Conservation (phyloP, 306 rosid species). For the Castanea crenata region DNA sequence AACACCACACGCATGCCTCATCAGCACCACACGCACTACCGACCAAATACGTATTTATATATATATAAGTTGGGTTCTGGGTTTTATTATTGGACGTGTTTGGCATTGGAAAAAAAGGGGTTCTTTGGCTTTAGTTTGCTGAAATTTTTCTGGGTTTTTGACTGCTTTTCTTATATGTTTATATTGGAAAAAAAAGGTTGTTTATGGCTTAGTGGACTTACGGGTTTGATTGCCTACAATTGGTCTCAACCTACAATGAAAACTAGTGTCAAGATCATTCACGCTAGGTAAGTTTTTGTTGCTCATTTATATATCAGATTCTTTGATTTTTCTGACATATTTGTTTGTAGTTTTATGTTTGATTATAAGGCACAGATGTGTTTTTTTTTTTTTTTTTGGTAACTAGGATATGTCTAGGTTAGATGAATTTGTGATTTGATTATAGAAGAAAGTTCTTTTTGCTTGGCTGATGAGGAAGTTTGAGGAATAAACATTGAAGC, state of each 20-base stretch:
- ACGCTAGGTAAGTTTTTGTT: slow-evolving; percentile 57
- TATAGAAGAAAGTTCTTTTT: too few species aligned
- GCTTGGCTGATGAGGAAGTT: too few species aligned
- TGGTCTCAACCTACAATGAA: slow-evolving; percentile 98
- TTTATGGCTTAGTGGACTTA: slow-evolving; percentile 83
- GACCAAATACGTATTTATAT: too few species aligned
- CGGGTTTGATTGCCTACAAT: slow-evolving; percentile 87
- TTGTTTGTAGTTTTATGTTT: too few species aligned
- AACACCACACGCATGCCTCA: too few species aligned
- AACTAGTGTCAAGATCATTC: slow-evolving; percentile 89
- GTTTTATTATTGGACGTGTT: neutral
- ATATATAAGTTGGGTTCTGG: neutral
- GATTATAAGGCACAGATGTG: too few species aligned
- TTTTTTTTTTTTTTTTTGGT: too few species aligned
- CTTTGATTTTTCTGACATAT: neutral
- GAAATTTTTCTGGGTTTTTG: neutral
- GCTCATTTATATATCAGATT: neutral
- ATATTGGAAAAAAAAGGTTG: slow-evolving; percentile 48
- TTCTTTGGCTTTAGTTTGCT: neutral
- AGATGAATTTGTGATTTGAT: too few species aligned
- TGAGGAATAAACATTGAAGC: too few species aligned
- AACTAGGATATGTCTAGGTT: too few species aligned
- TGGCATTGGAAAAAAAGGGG: neutral
- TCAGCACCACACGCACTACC: too few species aligned
- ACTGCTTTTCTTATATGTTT: neutral